Percentiles rank a stretch among this genome's conserved stretches.
phyloP scores from a whole-genome alignment of 1,139 yeast species.

The Diutina catenulata region DNA sequence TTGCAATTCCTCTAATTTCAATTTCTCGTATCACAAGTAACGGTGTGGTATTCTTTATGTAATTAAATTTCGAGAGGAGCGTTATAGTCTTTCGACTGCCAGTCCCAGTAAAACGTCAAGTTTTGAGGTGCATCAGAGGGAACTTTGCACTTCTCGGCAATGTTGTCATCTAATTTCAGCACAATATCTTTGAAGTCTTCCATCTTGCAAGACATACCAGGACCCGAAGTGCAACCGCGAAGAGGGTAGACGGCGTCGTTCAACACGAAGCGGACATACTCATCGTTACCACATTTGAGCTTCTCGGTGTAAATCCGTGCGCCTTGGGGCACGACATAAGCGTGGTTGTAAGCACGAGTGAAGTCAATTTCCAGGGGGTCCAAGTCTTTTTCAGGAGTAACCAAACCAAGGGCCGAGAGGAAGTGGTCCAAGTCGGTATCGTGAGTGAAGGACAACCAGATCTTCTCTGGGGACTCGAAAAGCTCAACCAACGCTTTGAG shows the following conservation, averaged over 20 bases:
- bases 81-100: background rate
- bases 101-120: background rate
- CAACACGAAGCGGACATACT: slow-evolving; percentile 37
- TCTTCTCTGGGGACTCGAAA: slow-evolving; percentile 3
- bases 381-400: slow-evolving; percentile 21
- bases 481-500: background rate
- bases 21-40: too few species aligned
- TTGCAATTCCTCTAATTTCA: too few species aligned
- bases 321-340: slow-evolving; percentile 45
- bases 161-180: slow-evolving; percentile 19
- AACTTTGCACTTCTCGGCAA: slow-evolving; percentile 10
- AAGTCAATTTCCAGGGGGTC: slow-evolving; percentile 22
- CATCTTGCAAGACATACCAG: slow-evolving; percentile 45
- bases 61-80: too few species aligned
- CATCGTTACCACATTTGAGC: slow-evolving; percentile 23
- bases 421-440: slow-evolving; percentile 44
- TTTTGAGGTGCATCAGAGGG: background rate
- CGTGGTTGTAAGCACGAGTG: slow-evolving; percentile 30
- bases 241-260: slow-evolving; percentile 50
- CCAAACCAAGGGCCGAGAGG: slow-evolving; percentile 39
- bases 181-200: slow-evolving; percentile 25
- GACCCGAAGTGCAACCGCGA: slow-evolving; percentile 38
- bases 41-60: too few species aligned
- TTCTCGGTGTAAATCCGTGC: slow-evolving; percentile 40
- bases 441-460: slow-evolving; percentile 43